Evolutionary conservation across 352 stramenopile genomes (phyloP).

Genomic region (Phytophthora hybrid): DNA sequence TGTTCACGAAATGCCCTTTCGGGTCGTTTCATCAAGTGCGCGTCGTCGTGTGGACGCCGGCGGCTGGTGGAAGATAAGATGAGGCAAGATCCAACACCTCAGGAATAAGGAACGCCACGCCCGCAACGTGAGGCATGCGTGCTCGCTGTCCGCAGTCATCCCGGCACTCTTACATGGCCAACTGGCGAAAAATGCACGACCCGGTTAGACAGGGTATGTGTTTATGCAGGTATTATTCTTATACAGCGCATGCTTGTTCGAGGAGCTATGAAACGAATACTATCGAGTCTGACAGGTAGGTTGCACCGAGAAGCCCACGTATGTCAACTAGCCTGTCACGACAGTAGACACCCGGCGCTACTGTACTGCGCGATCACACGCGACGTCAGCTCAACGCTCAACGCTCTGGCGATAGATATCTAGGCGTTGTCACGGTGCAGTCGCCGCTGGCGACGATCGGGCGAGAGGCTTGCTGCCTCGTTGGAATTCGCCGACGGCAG

Average conservation of each 20-base stretch:
- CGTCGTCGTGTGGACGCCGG: conserved; percentile 1
- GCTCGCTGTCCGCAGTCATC: conserved; percentile 6
- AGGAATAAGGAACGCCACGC: conserved; percentile 11
- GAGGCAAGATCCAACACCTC: conserved; percentile 23
- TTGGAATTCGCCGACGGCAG: conserved; percentile 15
- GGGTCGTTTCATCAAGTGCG: conserved; percentile 4
- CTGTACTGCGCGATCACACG: conserved; percentile 1
- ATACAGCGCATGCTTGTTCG: background rate
- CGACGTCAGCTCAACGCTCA: conserved; percentile 8
- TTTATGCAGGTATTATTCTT: background rate
- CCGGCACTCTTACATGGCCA: background rate
- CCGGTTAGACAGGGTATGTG: conserved; percentile 3
- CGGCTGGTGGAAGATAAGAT: conserved; percentile 35
- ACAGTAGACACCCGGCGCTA: conserved; percentile 26
- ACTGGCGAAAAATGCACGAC: background rate
- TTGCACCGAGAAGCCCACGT: conserved; percentile 28
- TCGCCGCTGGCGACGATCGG: conserved; percentile 15
- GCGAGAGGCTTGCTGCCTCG: conserved; percentile 15
- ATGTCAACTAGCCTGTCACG: conserved; percentile 22
- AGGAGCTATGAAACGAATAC: conserved; percentile 3
- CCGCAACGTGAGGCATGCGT: conserved; percentile 14
- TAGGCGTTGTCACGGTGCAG: conserved; percentile 7
- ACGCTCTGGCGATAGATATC: conserved; percentile 9
- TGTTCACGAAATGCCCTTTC: conserved; percentile 27
- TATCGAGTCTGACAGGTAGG: conserved; percentile 21